phyloP scores from a whole-genome alignment of 1,284 basidiomycete species.

The Sporisorium graminicola region DNA sequence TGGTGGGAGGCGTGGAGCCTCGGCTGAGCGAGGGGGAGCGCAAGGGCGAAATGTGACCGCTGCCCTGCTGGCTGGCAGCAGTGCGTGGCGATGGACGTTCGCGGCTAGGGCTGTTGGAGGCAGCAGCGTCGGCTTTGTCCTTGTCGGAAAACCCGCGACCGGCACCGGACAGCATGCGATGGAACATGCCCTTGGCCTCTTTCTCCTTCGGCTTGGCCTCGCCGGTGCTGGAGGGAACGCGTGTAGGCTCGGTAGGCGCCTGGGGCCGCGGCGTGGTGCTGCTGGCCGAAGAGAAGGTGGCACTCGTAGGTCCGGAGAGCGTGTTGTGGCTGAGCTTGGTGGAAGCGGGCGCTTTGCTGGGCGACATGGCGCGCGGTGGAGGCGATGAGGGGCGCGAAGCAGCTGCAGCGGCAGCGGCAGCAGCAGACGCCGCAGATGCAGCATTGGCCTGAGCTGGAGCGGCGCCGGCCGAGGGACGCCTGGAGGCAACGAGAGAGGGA shows the following conservation, averaged over 20 bases:
- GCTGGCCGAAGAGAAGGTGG: constrained; percentile 17
- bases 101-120: constrained; percentile 26
- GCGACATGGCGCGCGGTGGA: constrained; percentile 60
- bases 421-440: constrained; percentile 8
- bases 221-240: constrained; percentile 20
- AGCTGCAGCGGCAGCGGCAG: constrained; percentile 16
- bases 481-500: constrained; percentile 28
- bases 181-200: constrained; percentile 62
- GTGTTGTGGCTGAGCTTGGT: constrained; percentile 56
- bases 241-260: constrained; percentile 18
- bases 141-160: constrained; percentile 31
- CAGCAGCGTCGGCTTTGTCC: constrained; percentile 24
- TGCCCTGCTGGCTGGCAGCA: constrained; percentile 35
- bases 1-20: constrained; percentile 54
- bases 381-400: constrained; percentile 50
- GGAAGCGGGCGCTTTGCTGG: constrained; percentile 42
- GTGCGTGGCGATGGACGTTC: constrained; percentile 41
- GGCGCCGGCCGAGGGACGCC: constrained; percentile 35
- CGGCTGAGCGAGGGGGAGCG: constrained; percentile 46
- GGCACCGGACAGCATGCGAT: constrained; percentile 63
- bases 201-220: constrained; percentile 58
- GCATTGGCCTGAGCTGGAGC: constrained; percentile 9
- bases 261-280: constrained; percentile 11
- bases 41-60: constrained; percentile 51
- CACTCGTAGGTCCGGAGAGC: constrained; percentile 17